Evolutionary conservation across 176 grass and related monocot genomes (phyloP), one percentile per base, ranked within the genome.

Genomic region (Echinochloa phyllopogon): DNA sequence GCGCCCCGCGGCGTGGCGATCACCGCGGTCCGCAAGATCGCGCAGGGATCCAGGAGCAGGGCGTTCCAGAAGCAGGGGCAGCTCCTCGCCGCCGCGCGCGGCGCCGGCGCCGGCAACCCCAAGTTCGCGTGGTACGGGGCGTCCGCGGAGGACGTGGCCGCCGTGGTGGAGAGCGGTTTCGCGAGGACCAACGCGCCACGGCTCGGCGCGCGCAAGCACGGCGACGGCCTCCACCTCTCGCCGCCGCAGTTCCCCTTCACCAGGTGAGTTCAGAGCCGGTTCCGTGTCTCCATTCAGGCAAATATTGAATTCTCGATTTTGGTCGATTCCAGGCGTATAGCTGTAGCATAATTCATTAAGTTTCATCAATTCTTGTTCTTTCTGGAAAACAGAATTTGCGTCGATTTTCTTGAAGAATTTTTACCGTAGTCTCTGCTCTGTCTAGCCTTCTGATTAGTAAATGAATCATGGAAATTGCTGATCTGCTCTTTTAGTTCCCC

Each of bases 71-170:
- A 41, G 55, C 80, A 88, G 53, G 77, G 33, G 0, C 87, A 86
- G 24, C 90, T 86, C 77, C 77, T 93, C 15, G 87, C 70, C 55
- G 51, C 70, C 7, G 68, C 65, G 63, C 86, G 89, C 70, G 86
- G 87, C 29, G 83, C 59, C 21, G 85, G 53, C 48, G 72, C 74
- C 0, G 86, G 49, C 39, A 73, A 45, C 25, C 40, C 91, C 52
- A 95, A 81, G 74, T 94, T 94, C 57, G 93, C 86, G 0, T 98
- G 96, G 96, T 96, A 87, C 72, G 91, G 89, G 2, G 87, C 86
- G 3, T 61, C 91, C 2, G 52, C 62, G 57, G 86, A 39, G 53
- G 89, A 98, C 48, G 59, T 96, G 59, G 69, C 86, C 10, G 67
- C 83, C 2, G 73, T 88, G 43, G 74, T 92, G 49, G 83, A 79